A percentile compares a stretch with the other conserved stretches of the same genome.
phyloP scores from a whole-genome alignment of 2,329 filamentous ascomycete genomes.

The Fusarium sp. region DNA sequence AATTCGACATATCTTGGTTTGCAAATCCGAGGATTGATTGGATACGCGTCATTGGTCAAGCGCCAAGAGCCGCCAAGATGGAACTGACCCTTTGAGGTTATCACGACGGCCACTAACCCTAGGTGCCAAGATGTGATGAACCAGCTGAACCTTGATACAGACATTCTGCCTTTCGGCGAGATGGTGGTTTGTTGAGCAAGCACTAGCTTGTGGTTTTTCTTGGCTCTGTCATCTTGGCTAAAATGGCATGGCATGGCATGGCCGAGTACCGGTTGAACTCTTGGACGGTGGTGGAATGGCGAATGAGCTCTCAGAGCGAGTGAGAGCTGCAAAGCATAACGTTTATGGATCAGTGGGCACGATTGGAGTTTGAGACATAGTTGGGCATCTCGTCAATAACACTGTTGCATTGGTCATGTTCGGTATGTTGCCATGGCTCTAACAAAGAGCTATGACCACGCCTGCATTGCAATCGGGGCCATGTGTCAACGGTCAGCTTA shows the following conservation, averaged over 20 bases:
- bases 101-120: conserved; percentile 30
- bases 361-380: conserved; percentile 7
- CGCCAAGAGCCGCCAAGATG: conserved; percentile 42
- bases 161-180: conserved; percentile 34
- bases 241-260: not conserved
- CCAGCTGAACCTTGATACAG: conserved; percentile 42
- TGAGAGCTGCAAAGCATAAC: not conserved
- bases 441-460: not conserved
- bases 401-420: conserved; percentile 1
- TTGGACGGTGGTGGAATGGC: conserved; percentile 28
- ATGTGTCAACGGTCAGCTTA: conserved; percentile 19
- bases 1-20: conserved; percentile 21
- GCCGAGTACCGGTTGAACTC: conserved; percentile 7
- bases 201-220: not conserved
- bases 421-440: not conserved
- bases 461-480: not conserved
- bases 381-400: conserved; percentile 8
- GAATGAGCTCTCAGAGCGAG: conserved; percentile 6
- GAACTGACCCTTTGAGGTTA: conserved; percentile 28
- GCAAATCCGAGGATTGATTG: conserved; percentile 21
- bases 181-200: conserved; percentile 34
- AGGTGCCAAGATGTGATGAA: conserved; percentile 30
- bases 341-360: not conserved
- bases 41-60: conserved; percentile 34
- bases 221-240: conserved; percentile 12